phyloP scores from a whole-genome alignment of 129 eudicot species.

The Dittrichia graveolens region DNA sequence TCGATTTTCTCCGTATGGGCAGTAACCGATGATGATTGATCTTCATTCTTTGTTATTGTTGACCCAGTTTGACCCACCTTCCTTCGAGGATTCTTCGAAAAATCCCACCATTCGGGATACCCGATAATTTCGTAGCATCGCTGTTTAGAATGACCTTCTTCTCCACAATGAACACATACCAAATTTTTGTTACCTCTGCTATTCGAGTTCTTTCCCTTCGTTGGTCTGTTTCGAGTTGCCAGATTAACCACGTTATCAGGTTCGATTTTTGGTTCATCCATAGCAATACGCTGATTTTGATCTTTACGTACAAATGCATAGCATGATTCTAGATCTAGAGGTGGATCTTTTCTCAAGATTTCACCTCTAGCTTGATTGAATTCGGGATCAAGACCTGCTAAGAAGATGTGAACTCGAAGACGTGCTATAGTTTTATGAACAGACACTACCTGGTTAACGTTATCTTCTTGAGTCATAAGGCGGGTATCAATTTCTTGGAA shows the following conservation, averaged over 20 bases:
- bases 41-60: neutral
- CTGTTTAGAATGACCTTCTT: too few species aligned
- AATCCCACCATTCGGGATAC: too few species aligned
- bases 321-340: slow-evolving; percentile 6
- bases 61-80: neutral
- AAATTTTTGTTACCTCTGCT: too few species aligned
- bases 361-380: slow-evolving; percentile 18
- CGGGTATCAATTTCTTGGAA: slow-evolving; percentile 14
- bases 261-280: slow-evolving; percentile 3
- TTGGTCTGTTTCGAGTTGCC: neutral
- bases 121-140: too few species aligned
- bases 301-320: too few species aligned
- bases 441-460: slow-evolving; percentile 1
- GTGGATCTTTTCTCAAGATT: slow-evolving; percentile 20
- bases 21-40: neutral
- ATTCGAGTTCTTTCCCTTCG: too few species aligned
- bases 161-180: too few species aligned
- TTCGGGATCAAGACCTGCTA: slow-evolving; percentile 10
- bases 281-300: neutral
- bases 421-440: neutral
- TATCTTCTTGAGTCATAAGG: neutral
- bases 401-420: slow-evolving; percentile 17
- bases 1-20: neutral
- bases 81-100: too few species aligned
- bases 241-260: slow-evolving; percentile 14